A percentile compares a stretch with the other conserved stretches of the same genome.
Evolutionary conservation across 495 filamentous ascomycete genomes (phyloP).

Genomic region (Bombardia bombarda): DNA sequence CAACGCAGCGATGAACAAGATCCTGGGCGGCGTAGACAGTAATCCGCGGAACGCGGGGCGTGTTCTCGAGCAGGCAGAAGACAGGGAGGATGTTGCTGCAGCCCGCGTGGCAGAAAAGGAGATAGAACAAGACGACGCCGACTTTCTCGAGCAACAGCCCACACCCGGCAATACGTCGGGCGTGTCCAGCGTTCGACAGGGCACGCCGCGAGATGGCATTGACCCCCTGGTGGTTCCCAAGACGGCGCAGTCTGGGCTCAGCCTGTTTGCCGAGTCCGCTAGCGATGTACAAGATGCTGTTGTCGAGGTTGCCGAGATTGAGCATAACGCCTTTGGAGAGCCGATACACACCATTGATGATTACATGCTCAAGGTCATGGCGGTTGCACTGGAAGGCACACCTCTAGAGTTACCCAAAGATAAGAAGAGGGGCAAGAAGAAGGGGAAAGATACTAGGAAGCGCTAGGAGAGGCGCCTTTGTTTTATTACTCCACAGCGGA

Average conservation of each 20-base stretch:
- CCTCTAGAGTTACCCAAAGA: conserved; percentile 72
- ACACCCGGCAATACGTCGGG: conserved; percentile 35
- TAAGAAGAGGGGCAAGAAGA: conserved; percentile 71
- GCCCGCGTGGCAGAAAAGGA: conserved; percentile 85
- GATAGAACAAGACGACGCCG: conserved; percentile 78
- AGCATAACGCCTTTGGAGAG: conserved; percentile 48
- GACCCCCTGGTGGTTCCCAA: conserved; percentile 7
- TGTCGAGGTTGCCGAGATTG: conserved; percentile 22
- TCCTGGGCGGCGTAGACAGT: conserved; percentile 56
- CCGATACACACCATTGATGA: conserved; percentile 63
- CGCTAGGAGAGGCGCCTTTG: no score
- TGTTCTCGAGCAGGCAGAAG: conserved; percentile 82
- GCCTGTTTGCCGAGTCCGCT: conserved; percentile 30
- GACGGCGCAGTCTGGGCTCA: conserved; percentile 30
- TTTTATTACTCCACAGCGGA: no score
- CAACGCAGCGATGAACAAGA: conserved; percentile 77
- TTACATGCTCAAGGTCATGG: conserved; percentile 74
- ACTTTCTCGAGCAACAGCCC: conserved; percentile 75
- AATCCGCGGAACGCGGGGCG: conserved; percentile 41
- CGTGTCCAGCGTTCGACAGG: conserved; percentile 35
- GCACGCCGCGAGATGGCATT: conserved; percentile 37
- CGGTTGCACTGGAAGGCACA: conserved; percentile 68
- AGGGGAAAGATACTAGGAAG: conserved; percentile 53
- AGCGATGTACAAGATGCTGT: conserved; percentile 6
- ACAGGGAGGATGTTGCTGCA: conserved; percentile 82